These are phyloP conservation scores for Ceratobasidium sp. DNA, from an alignment of 1,284 basidiomycete species.

Conservation along the genomic window DNA sequence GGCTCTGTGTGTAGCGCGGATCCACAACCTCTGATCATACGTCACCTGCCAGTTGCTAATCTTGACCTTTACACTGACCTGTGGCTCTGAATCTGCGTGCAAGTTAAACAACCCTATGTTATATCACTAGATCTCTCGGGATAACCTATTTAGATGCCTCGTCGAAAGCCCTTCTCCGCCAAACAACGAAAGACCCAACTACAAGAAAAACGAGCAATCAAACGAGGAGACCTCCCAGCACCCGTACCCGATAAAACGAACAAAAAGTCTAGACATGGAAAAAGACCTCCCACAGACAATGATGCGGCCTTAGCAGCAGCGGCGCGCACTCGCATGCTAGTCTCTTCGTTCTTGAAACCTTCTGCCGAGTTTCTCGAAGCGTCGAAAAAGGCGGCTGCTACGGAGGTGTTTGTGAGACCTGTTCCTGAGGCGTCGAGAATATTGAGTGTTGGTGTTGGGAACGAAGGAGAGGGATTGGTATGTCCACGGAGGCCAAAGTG, in stretches of 20 bases:
- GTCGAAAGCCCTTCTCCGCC: constrained; percentile 71
- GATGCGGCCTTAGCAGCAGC: constrained; percentile 33
- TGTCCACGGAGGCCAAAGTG: constrained; percentile 86
- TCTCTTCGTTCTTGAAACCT: constrained; percentile 79
- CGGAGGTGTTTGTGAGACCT: constrained; percentile 70
- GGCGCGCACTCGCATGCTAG: constrained; percentile 58
- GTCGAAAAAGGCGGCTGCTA: constrained; percentile 71
- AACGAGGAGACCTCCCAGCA: constrained; percentile 76
- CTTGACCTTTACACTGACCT: too few species aligned
- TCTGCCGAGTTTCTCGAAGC: constrained; percentile 73
- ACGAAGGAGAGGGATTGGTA: constrained; percentile 55
- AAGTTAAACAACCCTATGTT: background rate
- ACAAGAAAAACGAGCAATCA: constrained; percentile 82
- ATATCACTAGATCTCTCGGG: too few species aligned
- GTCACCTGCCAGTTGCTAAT: background rate
- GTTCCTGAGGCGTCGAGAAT: constrained; percentile 63
- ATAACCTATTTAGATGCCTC: constrained; percentile 60
- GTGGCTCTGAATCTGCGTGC: too few species aligned
- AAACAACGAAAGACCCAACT: constrained; percentile 80
- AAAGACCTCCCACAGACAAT: constrained; percentile 34
- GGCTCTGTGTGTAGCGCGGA: too few species aligned
- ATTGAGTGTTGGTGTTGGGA: constrained; percentile 51
- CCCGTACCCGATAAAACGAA: constrained; percentile 56
- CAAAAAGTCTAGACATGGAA: constrained; percentile 2
- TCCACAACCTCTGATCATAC: background rate